These are phyloP conservation scores for Plasmodium cynomolgi DNA, from an alignment of 169 alveolate genomes.

Conservation along the genomic window DNA sequence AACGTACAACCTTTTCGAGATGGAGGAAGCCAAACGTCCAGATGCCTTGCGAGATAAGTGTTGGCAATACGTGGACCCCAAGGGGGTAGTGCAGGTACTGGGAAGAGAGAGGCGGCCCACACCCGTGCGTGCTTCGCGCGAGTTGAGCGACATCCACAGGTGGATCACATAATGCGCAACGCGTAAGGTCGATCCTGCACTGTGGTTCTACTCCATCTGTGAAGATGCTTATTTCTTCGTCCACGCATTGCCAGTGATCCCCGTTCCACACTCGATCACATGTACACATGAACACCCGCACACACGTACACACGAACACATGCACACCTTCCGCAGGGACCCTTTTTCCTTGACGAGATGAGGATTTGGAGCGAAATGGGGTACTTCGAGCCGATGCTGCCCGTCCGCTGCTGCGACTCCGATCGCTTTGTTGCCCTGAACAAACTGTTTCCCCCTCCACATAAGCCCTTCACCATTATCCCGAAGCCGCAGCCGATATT, in stretches of 20 bases:
- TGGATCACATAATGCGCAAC: not conserved
- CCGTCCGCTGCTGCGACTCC: conserved; percentile 81
- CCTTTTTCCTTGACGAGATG: conserved; percentile 78
- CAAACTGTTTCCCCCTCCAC: conserved; percentile 80
- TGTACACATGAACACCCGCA: no score
- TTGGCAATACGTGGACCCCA: conserved; percentile 83
- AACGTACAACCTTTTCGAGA: not conserved
- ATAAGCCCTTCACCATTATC: conserved; percentile 73
- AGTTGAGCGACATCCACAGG: not conserved
- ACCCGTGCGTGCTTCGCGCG: not conserved
- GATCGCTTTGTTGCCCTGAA: conserved; percentile 80
- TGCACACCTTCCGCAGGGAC: conserved; percentile 62
- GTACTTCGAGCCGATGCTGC: conserved; percentile 81
- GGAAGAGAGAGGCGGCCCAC: not conserved
- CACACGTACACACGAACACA: no score
- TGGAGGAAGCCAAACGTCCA: conserved; percentile 65
- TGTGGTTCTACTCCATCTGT: not conserved
- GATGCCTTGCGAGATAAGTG: conserved; percentile 78
- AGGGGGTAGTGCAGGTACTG: conserved; percentile 79
- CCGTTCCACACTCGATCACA: not conserved
- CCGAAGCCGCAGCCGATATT: conserved; percentile 79
- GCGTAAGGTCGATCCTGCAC: not conserved
- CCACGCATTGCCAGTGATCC: not conserved
- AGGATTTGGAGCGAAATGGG: conserved; percentile 79
- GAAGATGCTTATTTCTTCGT: not conserved